phyloP scores from a whole-genome alignment of 805 yeast species.

The Nakazawaea molendinolei region DNA sequence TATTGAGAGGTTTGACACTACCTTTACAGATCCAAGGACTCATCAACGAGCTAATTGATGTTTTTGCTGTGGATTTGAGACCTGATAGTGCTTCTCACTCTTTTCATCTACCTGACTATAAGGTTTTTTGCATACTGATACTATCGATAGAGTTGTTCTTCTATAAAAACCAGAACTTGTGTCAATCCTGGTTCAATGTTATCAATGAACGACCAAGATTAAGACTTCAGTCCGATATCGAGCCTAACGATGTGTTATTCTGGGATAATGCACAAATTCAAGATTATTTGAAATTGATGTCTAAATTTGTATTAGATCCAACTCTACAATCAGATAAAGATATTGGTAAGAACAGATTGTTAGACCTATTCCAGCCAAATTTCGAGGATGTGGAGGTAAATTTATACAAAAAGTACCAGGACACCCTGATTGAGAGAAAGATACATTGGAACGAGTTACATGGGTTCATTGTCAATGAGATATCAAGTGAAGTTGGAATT shows the following conservation, averaged over 20 bases:
- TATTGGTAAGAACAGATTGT: conserved; percentile 17
- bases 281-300: conserved; percentile 46
- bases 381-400: not conserved
- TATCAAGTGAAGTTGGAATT: too few species aligned
- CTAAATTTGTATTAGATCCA: conserved; percentile 26
- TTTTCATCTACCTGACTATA: conserved; percentile 10
- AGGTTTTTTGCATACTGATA: conserved; percentile 1
- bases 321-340: too few species aligned
- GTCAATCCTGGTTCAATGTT: conserved; percentile 25
- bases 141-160: not conserved
- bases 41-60: conserved; percentile 23
- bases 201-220: conserved; percentile 21
- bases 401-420: not conserved
- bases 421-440: too few species aligned
- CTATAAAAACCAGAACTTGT: conserved; percentile 13
- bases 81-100: conserved; percentile 5
- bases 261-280: conserved; percentile 44
- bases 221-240: conserved; percentile 17
- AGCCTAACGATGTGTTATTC: conserved; percentile 28
- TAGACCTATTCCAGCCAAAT: conserved; percentile 18
- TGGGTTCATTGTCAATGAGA: too few species aligned
- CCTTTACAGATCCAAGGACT: conserved; percentile 43
- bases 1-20: conserved; percentile 35
- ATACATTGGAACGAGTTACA: too few species aligned
- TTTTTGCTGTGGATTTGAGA: conserved; percentile 2